These are phyloP conservation scores for Nicotiana tabacum DNA, from an alignment of 257 asterid species.

Conservation along the genomic window DNA sequence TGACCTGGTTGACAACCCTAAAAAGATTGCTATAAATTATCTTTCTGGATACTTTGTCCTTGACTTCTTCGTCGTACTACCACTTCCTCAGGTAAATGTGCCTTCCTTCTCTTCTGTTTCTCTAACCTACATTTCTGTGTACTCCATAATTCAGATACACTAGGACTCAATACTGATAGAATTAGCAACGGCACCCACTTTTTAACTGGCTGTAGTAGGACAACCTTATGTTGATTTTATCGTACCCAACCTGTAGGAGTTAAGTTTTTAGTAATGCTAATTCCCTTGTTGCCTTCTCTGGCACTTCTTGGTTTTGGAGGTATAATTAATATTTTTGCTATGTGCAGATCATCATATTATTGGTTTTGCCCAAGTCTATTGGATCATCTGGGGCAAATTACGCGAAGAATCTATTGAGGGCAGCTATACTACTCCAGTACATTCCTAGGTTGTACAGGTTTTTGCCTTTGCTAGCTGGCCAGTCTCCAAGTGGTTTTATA, in stretches of 20 bases:
- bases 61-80: slow-evolving; percentile 61
- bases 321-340: background rate
- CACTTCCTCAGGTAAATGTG: slow-evolving; percentile 72
- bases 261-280: background rate
- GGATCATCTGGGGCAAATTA: slow-evolving; percentile 55
- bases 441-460: slow-evolving; percentile 71
- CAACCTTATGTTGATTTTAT: background rate
- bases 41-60: slow-evolving; percentile 47
- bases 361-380: slow-evolving; percentile 44
- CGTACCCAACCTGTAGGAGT: background rate
- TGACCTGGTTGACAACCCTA: slow-evolving; percentile 72
- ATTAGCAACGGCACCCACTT: background rate
- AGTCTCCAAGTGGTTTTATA: slow-evolving; percentile 66
- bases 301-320: slow-evolving; percentile 6
- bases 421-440: slow-evolving; percentile 64
- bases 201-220: background rate
- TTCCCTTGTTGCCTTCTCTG: background rate
- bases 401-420: slow-evolving; percentile 58
- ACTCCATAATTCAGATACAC: background rate
- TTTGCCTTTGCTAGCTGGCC: slow-evolving; percentile 68
- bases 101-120: background rate
- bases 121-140: background rate
- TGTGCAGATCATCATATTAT: slow-evolving; percentile 56
- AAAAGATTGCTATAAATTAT: slow-evolving; percentile 63
- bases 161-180: background rate